A percentile compares a stretch with the other conserved stretches of the same genome.
phyloP scores from a whole-genome alignment of 495 filamentous ascomycete genomes.

The Xylaria acuta region DNA sequence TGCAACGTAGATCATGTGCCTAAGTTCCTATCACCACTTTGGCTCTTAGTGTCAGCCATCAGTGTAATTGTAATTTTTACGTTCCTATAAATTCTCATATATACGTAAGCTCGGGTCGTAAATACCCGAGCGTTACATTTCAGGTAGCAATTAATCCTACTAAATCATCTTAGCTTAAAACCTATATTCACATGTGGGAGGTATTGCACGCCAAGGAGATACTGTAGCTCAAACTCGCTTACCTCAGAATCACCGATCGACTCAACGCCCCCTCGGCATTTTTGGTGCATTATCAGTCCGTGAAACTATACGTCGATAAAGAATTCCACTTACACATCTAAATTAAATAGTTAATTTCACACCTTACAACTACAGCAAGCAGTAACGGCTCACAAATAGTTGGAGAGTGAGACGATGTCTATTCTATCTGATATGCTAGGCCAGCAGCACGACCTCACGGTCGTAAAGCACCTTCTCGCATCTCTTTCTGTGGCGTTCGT shows the following conservation, averaged over 20 bases:
- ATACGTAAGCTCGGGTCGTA: not conserved
- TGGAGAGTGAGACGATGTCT: not conserved
- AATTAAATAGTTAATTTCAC: not conserved
- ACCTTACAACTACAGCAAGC: not conserved
- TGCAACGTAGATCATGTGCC: slow-evolving; percentile 1
- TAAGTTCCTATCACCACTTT: not conserved
- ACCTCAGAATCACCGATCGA: not conserved
- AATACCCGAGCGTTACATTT: not conserved
- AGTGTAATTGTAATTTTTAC: not conserved
- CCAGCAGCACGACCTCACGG: slow-evolving; percentile 3
- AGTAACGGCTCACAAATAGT: not conserved
- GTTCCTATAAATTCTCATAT: not conserved
- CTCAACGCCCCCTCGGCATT: not conserved
- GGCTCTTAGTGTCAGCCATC: not conserved
- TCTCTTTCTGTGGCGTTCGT: slow-evolving; percentile 3
- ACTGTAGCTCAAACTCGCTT: not conserved
- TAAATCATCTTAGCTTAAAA: not conserved
- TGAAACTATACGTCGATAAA: not conserved
- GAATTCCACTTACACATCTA: not conserved
- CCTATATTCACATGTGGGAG: not conserved
- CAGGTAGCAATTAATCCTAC: too few species aligned
- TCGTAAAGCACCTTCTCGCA: not conserved
- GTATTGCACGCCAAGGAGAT: not conserved
- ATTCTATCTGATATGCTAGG: not conserved
- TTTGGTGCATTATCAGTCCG: not conserved